A percentile compares a stretch with the other conserved stretches of the same genome.
Evolutionary conservation across 2,329 filamentous ascomycete genomes (phyloP).

Genomic region (Myriangium duriaei): DNA sequence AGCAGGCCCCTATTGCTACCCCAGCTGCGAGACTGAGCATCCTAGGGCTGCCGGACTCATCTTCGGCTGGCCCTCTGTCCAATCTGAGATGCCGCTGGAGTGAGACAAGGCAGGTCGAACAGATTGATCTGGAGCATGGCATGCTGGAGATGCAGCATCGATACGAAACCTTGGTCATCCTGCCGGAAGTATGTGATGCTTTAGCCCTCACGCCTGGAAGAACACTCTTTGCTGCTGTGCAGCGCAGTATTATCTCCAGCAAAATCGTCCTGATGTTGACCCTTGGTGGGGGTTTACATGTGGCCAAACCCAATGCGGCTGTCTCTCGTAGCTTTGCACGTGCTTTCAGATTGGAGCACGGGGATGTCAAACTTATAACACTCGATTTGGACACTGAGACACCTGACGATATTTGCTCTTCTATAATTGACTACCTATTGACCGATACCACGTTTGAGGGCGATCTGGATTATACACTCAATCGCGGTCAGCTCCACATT

Average conservation of each 20-base stretch:
- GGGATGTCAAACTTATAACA: conserved; percentile 7
- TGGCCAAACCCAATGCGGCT: neutral
- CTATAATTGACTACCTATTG: conserved; percentile 5
- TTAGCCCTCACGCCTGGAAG: neutral
- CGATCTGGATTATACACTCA: conserved; percentile 9
- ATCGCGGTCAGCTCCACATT: conserved; percentile 8
- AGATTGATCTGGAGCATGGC: neutral
- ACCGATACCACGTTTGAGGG: conserved; percentile 1
- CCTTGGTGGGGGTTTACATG: neutral
- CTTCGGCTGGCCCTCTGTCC: neutral
- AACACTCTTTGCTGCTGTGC: neutral
- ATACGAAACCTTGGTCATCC: neutral
- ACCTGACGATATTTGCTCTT: conserved; percentile 3
- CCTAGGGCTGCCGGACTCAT: neutral
- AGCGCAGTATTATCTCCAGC: neutral
- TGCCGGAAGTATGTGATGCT: neutral
- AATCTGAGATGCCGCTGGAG: neutral
- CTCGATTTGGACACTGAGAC: conserved; percentile 6
- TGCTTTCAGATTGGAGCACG: conserved; percentile 13
- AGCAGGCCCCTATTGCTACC: neutral
- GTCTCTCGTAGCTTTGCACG: conserved; percentile 7
- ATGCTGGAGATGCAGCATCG: neutral
- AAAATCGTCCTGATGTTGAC: neutral
- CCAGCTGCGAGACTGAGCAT: neutral
- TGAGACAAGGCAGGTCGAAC: neutral